phyloP scores from a whole-genome alignment of 2,329 filamentous ascomycete species.

The Aureobasidium sp. region DNA sequence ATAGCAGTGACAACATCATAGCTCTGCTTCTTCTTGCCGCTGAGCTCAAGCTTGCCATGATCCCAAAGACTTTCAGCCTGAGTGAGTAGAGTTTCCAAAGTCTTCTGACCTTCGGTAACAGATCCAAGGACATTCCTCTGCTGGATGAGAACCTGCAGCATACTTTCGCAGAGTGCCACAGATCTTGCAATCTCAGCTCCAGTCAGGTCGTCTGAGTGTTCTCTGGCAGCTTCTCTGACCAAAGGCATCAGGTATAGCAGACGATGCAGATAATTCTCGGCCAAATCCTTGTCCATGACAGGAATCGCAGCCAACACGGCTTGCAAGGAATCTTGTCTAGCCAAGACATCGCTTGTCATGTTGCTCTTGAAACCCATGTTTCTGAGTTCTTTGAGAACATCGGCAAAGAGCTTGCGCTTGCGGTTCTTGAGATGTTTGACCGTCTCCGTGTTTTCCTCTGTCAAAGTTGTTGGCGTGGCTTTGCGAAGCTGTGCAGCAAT shows the following conservation, averaged over 20 bases:
- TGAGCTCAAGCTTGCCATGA: background rate
- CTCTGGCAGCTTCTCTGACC: slow-evolving; percentile 56
- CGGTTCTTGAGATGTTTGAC: slow-evolving; percentile 85
- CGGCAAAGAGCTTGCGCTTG: slow-evolving; percentile 83
- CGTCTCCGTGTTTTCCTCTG: slow-evolving; percentile 72
- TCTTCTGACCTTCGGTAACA: slow-evolving; percentile 13
- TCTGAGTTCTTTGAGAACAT: slow-evolving; percentile 72
- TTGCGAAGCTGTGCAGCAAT: slow-evolving; percentile 58
- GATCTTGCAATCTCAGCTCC: slow-evolving; percentile 70
- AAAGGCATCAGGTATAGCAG: slow-evolving; percentile 63
- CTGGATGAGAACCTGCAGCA: slow-evolving; percentile 56
- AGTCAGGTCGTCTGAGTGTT: slow-evolving; percentile 79
- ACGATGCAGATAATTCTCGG: slow-evolving; percentile 70
- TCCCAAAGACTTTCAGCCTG: slow-evolving; percentile 24
- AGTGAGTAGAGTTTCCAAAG: slow-evolving; percentile 31
- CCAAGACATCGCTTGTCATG: slow-evolving; percentile 62
- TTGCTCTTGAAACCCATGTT: slow-evolving; percentile 88
- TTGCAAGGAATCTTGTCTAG: slow-evolving; percentile 62
- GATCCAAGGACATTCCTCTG: slow-evolving; percentile 48
- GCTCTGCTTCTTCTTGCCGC: background rate
- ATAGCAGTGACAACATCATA: slow-evolving; percentile 20
- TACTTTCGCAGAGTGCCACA: slow-evolving; percentile 76
- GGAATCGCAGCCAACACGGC: slow-evolving; percentile 54
- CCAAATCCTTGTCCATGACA: slow-evolving; percentile 26
- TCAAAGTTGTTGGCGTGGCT: slow-evolving; percentile 71